These are phyloP conservation scores for Incumbomyces delicatus DNA, from an alignment of 2,329 filamentous ascomycete species.

Conservation along the genomic window DNA sequence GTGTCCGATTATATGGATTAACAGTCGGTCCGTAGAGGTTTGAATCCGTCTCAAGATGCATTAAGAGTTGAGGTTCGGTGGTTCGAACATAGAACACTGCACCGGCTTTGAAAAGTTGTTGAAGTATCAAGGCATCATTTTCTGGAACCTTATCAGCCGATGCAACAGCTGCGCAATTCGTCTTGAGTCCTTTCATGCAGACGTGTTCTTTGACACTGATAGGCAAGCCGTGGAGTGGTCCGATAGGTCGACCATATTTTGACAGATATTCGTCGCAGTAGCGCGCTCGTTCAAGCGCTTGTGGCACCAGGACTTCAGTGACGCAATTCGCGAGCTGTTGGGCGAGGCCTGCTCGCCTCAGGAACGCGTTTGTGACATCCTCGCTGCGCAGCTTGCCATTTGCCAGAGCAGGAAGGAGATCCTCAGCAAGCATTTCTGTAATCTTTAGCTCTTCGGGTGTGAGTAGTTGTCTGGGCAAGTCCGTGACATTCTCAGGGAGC, in stretches of 20 bases:
- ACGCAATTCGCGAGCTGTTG: slow-evolving; percentile 29
- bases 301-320: slow-evolving; percentile 43
- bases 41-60: slow-evolving; percentile 25
- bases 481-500: slow-evolving; percentile 27
- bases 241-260: slow-evolving; percentile 35
- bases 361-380: slow-evolving; percentile 43
- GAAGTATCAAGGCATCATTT: slow-evolving; percentile 22
- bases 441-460: slow-evolving; percentile 40
- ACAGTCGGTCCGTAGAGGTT: slow-evolving; percentile 33
- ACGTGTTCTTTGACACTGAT: slow-evolving; percentile 44
- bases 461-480: slow-evolving; percentile 38
- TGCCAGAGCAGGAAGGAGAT: slow-evolving; percentile 36
- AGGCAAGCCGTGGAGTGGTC: slow-evolving; percentile 54
- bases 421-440: slow-evolving; percentile 39
- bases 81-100: slow-evolving; percentile 26
- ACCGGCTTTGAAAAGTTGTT: slow-evolving; percentile 23
- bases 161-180: slow-evolving; percentile 23
- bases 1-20: slow-evolving; percentile 43
- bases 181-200: slow-evolving; percentile 22
- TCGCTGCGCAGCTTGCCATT: slow-evolving; percentile 34
- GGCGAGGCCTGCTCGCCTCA: slow-evolving; percentile 45
- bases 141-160: slow-evolving; percentile 20
- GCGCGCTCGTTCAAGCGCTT: slow-evolving; percentile 40
- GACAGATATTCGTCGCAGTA: slow-evolving; percentile 37
- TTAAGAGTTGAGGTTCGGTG: slow-evolving; percentile 23